Evolutionary conservation across 2,329 filamentous ascomycete species (phyloP), one percentile per base, ranked within the genome.

Genomic region (Pseudogymnoascus sp.): DNA sequence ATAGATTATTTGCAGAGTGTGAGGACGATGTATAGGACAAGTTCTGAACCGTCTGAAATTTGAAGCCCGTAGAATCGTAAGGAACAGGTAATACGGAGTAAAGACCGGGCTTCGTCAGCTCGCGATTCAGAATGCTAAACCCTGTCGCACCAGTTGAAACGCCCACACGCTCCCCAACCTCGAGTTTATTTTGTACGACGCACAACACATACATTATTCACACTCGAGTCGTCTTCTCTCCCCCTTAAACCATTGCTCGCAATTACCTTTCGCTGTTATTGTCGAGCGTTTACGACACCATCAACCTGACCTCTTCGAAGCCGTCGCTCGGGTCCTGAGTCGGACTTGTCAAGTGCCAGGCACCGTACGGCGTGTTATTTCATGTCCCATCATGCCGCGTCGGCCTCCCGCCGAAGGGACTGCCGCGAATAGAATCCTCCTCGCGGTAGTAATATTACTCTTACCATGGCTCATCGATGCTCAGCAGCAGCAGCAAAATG

Each of bases 381-480:
- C 59, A 61, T 61, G 72, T 69, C 69, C 70, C 76, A 79, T 71
- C 66, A 88, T 87, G 84, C 79, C 83, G 80, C 85, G 82, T 82
- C 83, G 84, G 79, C 84, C 84, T 74, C 80, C 81, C 71, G 82
- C 81, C 77, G 81, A 82, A 76, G 80, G 78, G 73, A 74, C 72
- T 77, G 79, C 77, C 75, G 77, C 78, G 72, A 80, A 74, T 75
- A 78, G 70, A 77, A 76, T 72, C 74, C 78, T 70, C 70, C 82
- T 74, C 73, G 81, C 83, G 74, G 79, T 86, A 73, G 82, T 81
- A 69, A 74, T 86, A 66, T 76, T 87, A 64, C 74, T 87, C 63
- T 73, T 87, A 64, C 82, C 84, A 62, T 82, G 79, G 76, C 76
- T 85, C 68, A 81, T 82, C 77, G 81, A 85, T 70, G 83, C 83